These are phyloP conservation scores for Thuja plicata DNA, from an alignment of 83 land plant genomes.

Conservation along the genomic window DNA sequence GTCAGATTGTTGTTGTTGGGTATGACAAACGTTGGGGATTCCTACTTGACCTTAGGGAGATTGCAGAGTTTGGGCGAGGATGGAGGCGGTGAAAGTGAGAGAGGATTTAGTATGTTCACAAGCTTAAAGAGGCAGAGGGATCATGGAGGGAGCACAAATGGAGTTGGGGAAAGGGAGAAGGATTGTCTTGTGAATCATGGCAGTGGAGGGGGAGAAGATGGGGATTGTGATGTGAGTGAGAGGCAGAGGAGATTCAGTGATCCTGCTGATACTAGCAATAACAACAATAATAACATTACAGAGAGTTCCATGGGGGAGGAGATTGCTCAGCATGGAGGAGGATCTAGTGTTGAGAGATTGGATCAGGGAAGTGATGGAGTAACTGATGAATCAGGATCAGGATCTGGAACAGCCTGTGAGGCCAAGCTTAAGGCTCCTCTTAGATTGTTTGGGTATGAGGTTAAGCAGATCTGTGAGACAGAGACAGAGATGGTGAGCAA, in stretches of 20 bases:
- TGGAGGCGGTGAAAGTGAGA: background rate
- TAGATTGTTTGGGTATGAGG: background rate
- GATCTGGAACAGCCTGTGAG: background rate
- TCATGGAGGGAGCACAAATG: background rate
- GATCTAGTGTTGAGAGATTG: background rate
- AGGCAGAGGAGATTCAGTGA: background rate
- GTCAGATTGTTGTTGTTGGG: background rate
- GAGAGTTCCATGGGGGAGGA: conserved; percentile 16
- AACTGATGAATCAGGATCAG: background rate
- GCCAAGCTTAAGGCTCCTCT: background rate
- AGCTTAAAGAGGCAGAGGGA: background rate
- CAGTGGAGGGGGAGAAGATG: background rate
- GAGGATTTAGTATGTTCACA: background rate
- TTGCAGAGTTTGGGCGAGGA: background rate
- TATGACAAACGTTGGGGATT: background rate
- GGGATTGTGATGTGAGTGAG: background rate
- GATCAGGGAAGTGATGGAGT: background rate
- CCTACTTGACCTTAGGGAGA: background rate
- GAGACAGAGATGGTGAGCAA: background rate
- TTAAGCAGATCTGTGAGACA: background rate
- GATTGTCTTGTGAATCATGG: background rate
- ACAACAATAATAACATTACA: background rate
- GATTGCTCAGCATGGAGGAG: background rate
- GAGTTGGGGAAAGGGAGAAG: too few relatives aligned
- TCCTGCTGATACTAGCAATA: too few relatives aligned